These are phyloP conservation scores for Auricularia cornea DNA, from an alignment of 768 basidiomycete species.

Conservation along the genomic window DNA sequence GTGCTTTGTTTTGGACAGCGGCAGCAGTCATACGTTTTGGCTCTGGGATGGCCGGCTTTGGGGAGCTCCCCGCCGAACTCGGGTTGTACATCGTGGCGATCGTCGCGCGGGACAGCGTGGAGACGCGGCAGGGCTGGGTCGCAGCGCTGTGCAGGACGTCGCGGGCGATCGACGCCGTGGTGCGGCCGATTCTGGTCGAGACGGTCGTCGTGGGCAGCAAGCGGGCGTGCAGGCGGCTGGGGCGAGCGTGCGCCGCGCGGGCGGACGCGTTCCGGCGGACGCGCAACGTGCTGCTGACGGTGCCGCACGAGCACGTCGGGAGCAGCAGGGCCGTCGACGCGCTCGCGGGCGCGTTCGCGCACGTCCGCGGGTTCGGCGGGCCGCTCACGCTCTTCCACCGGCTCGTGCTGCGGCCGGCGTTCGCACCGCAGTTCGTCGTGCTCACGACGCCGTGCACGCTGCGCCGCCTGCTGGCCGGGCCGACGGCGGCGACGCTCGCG, in stretches of 20 bases:
- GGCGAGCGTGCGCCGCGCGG: not conserved
- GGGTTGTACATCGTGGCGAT: not conserved
- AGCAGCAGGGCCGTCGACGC: not conserved
- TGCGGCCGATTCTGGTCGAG: not conserved
- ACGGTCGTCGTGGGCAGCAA: not conserved
- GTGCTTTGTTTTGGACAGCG: no score
- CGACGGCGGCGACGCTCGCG: not conserved
- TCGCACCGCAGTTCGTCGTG: not conserved
- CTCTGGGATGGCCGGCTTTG: not conserved
- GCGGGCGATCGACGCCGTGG: not conserved
- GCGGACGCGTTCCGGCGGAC: not conserved
- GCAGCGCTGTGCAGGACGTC: not conserved
- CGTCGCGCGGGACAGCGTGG: not conserved
- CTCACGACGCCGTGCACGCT: not conserved
- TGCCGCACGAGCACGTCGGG: not conserved
- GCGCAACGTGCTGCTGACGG: not conserved
- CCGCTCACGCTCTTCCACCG: not conserved
- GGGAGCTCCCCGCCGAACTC: not conserved
- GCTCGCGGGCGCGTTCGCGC: not conserved
- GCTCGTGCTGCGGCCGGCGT: not conserved
- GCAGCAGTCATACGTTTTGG: not conserved
- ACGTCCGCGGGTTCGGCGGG: not conserved
- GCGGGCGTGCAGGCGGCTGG: not conserved
- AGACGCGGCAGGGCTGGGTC: not conserved
- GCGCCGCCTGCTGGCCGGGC: not conserved